Evolutionary conservation across 345 rosid species (phyloP), one percentile per base, ranked within the genome.

Genomic region (Acer yangbiense): DNA sequence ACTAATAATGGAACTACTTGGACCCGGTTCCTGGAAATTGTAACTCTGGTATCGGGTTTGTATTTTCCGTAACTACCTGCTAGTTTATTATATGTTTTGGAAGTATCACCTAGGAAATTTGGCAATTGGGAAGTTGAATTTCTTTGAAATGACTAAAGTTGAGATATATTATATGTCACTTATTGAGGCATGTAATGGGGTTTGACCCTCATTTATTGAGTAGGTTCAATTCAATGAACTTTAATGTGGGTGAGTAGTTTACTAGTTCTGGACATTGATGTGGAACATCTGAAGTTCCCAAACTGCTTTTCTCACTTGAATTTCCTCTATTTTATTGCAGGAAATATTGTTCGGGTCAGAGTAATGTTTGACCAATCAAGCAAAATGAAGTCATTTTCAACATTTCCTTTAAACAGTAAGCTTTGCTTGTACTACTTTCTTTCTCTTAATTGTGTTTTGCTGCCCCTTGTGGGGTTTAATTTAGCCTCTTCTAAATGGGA

Each of bases 321-420:
- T 29, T 65, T 64, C 4, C 39, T 48, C 13, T 48, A 23, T 4
- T 61, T 55, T 71, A 4, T 9, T 0, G 64, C 65, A 0, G 21
- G 55, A 61, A 73, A 60, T 61, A 73, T 61, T 20, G 50, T 72
- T 60, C 39, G 29, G 54, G 44, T 46, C 5, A 57, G 11, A 57
- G 16, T 35, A 35, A 60, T 21, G n/a, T 14, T 32, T 29, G 48
- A 66, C 64, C 50, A 63, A 29, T 6, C 64, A 35, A 32, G 54
- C 35, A 29, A 66, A 75, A 46, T 3, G 14, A 14, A 1, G 0
- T 60, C 35, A 20, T 21, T 46, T 74, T 16, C 69, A 70, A 8
- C n/a, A 27, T 32, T 52, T 70, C 9, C 39, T 35, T 35, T 0
- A 16, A 50, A 7, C 32, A 3, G 27, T 58, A 35, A 20, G 21